A percentile compares a stretch with the other conserved stretches of the same genome.
Conservation (phyloP, 2,329 filamentous ascomycete genomes). For the Cytospora chrysosperma region DNA sequence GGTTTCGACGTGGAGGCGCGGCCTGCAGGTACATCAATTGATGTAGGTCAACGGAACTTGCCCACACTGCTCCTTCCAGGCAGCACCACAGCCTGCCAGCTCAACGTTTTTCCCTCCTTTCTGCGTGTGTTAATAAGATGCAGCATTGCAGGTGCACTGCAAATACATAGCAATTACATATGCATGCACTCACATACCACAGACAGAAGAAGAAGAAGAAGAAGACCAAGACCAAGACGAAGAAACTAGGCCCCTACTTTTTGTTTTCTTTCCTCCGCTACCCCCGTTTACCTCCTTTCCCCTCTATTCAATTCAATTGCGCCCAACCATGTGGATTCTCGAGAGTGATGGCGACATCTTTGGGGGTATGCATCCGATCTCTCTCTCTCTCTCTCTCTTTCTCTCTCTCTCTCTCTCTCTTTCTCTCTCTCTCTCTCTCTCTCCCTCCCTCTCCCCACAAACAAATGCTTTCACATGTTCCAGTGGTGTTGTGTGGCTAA, state of each 20-base stretch:
- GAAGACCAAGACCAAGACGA: no score
- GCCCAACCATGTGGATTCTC: slow-evolving; percentile 62
- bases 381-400: not conserved
- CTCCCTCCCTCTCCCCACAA: not conserved
- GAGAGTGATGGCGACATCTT: slow-evolving; percentile 57
- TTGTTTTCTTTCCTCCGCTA: not conserved
- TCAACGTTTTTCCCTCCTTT: no score
- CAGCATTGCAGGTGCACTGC: no score
- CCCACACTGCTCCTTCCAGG: no score
- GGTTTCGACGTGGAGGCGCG: not conserved
- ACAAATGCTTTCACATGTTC: no score
- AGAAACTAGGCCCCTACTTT: no score
- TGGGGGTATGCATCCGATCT: slow-evolving; percentile 37
- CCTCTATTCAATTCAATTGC: not conserved
- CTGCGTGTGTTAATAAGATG: no score
- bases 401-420: not conserved
- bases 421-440: not conserved
- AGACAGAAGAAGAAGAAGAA: not conserved
- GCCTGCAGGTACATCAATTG: no score
- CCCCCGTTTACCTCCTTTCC: not conserved
- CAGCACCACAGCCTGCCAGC: no score
- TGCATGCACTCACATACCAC: no score
- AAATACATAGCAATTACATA: no score
- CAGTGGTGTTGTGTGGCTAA: not conserved
- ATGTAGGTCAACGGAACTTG: no score